Base-by-base conservation (phyloP, 2,329 filamentous ascomycete species). In the Coleophoma crateriformis region DNA sequence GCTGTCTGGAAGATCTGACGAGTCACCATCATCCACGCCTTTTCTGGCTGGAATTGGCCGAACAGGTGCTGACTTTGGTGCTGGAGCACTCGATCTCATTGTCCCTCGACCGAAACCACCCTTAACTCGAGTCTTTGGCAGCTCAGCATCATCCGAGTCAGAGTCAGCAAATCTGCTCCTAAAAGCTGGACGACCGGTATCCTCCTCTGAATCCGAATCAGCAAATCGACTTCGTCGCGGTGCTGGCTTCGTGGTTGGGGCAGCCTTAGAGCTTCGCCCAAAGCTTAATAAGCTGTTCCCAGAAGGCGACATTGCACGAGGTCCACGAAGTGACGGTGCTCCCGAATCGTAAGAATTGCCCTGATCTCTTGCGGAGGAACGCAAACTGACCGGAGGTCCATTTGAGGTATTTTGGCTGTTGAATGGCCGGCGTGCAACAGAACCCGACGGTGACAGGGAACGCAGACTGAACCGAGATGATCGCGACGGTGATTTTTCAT, bases 381-480 rank as follows among this genome's bases (percentile, higher is more conserved):
- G 41, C 22, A 44, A 14, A 27, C 17, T 44, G 20, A 44, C 41
- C 13, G 68, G 61, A 14, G 69, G 64, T 6, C 70, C 64, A 35
- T 69, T 68, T 33, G 66, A 55, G 1, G 68, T 68, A 14, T 44
- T 44, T 20, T 44, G 41, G 12, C 72, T 66, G 41, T 68, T 72
- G 43, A 71, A 67, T 19, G 70, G 68, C 27, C 67, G 49, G 66
- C 73, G 51, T 67, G 65, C 35, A 64, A 68, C 34, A 10, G 81
- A 79, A 14, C 77, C 77, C 1, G 78, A 71, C 0, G 87, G 88
- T 2, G 87, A 91, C 38, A 87, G 58, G 0, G 87, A 87, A 32
- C 87, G 79, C 33, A 90, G 71, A 51, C 84, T 88, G 61, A 88
- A 84, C 20, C 79, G 76, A n/a, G 79, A 77, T n/a, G 80, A 72